phyloP scores from a whole-genome alignment of 257 asterid species.

The Solanum megistacrolobum region DNA sequence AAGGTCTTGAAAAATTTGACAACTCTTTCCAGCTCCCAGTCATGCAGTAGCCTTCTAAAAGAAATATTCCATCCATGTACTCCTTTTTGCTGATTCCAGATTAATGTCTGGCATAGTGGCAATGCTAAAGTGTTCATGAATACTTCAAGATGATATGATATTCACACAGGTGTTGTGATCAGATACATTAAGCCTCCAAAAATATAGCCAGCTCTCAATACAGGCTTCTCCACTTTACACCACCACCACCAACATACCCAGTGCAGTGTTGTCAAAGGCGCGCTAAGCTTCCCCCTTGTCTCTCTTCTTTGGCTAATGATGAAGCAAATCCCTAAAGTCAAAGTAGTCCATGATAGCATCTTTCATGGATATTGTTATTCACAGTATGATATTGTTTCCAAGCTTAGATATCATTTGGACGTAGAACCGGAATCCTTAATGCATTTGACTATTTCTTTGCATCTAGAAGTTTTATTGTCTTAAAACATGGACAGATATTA shows the following conservation, averaged over 20 bases:
- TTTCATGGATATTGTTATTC: neutral
- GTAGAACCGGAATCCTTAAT: neutral
- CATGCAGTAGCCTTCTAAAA: no score
- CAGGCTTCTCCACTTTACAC: neutral
- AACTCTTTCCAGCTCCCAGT: neutral
- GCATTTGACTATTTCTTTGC: neutral
- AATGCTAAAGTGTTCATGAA: neutral
- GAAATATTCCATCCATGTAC: no score
- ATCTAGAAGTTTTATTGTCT: neutral
- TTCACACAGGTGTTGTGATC: neutral
- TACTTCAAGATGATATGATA: neutral
- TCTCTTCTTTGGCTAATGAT: neutral
- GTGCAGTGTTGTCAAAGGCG: neutral
- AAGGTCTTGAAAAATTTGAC: neutral
- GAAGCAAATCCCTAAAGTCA: neutral
- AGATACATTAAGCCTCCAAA: neutral
- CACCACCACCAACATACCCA: neutral
- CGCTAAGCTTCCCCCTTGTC: neutral
- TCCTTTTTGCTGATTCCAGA: no score
- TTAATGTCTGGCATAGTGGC: neutral
- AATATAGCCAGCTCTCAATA: neutral
- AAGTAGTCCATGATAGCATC: neutral
- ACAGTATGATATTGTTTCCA: neutral
- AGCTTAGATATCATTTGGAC: neutral
- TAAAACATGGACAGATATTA: neutral